Evolutionary conservation across 306 rosid species (phyloP).

Genomic region (Cucumis melo): DNA sequence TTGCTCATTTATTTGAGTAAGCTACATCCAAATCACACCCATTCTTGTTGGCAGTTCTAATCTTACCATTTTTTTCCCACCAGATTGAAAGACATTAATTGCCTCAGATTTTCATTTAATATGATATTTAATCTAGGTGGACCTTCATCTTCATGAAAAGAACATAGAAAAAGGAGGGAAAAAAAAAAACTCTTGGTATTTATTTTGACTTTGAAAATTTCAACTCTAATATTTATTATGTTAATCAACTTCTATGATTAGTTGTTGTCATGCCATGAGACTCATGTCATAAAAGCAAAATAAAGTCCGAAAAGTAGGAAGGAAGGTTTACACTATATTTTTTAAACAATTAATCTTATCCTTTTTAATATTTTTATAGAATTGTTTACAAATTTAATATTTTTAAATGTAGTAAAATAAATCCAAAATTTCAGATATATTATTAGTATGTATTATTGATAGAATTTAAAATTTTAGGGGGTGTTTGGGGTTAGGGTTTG

Average conservation of each 20-base stretch:
- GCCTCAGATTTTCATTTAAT: background rate
- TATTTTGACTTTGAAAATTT: background rate
- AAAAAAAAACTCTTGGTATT: no score
- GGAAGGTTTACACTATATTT: background rate
- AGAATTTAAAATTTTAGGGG: no score
- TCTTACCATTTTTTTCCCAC: background rate
- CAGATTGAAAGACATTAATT: background rate
- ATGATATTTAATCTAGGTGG: background rate
- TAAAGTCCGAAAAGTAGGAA: background rate
- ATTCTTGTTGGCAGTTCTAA: background rate
- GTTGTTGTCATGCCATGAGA: background rate
- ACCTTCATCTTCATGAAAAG: no score
- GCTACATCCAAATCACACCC: background rate
- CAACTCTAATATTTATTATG: background rate
- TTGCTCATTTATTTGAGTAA: background rate
- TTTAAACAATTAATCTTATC: no score
- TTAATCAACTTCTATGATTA: background rate
- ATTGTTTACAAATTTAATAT: no score
- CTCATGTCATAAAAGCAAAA: background rate
- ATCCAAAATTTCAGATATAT: no score
- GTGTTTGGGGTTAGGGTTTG: no score
- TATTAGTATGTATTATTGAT: no score
- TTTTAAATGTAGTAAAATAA: no score
- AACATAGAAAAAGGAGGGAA: no score
- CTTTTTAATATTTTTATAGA: no score